Conservation (phyloP, 805 yeast species). For the Lachancea lanzarotensis region DNA sequence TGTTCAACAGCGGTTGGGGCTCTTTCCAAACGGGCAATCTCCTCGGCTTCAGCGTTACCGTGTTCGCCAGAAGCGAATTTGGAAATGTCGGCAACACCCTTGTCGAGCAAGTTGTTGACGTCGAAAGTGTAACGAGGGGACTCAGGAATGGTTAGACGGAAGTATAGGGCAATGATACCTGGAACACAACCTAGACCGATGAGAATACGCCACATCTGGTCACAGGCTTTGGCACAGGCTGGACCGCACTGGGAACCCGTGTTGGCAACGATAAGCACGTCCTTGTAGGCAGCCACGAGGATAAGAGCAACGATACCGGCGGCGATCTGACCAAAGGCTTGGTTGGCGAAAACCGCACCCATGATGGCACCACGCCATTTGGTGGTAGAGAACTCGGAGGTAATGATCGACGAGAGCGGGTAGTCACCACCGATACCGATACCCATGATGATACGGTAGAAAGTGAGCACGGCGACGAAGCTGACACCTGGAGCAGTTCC, state of each 20-base stretch:
- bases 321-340: slow-evolving; percentile 90
- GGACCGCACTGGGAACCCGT: slow-evolving; percentile 55
- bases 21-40: slow-evolving; percentile 39
- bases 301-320: slow-evolving; percentile 81
- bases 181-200: slow-evolving; percentile 90
- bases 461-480: slow-evolving; percentile 66
- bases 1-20: slow-evolving; percentile 46
- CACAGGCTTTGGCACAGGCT: slow-evolving; percentile 69
- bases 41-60: slow-evolving; percentile 47
- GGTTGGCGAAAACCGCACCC: slow-evolving; percentile 95
- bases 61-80: slow-evolving; percentile 44
- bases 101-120: slow-evolving; percentile 51
- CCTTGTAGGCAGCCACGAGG: slow-evolving; percentile 71
- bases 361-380: slow-evolving; percentile 98
- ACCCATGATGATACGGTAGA: slow-evolving; percentile 84
- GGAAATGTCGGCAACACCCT: slow-evolving; percentile 53
- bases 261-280: slow-evolving; percentile 47
- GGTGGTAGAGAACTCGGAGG: slow-evolving; percentile 88
- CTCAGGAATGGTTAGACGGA: slow-evolving; percentile 90
- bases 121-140: slow-evolving; percentile 88
- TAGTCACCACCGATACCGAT: slow-evolving; percentile 98
- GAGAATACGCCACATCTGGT: slow-evolving; percentile 91
- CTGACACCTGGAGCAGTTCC: slow-evolving; percentile 68
- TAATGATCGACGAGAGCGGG: slow-evolving; percentile 87
- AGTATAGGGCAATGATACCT: slow-evolving; percentile 76